These are phyloP conservation scores for Acanthamoeba quina DNA, from an alignment of 208 protist genomes.

Conservation along the genomic window DNA sequence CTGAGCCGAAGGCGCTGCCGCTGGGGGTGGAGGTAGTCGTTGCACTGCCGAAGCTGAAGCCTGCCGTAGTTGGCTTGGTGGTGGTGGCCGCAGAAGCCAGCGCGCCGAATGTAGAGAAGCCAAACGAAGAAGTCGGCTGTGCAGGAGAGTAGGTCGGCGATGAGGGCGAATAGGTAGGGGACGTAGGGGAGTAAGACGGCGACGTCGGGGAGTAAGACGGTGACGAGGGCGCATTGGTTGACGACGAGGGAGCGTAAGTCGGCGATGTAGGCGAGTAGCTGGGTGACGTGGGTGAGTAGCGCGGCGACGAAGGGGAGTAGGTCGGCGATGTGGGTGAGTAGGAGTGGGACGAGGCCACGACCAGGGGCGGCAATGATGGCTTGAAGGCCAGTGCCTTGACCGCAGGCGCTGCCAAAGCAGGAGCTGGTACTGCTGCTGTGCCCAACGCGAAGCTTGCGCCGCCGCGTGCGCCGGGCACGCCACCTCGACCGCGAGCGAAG, in stretches of 20 bases:
- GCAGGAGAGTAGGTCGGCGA: no score
- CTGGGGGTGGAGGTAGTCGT: background rate
- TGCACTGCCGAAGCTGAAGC: background rate
- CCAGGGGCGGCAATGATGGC: no score
- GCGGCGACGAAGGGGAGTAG: background rate
- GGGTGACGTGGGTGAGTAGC: background rate
- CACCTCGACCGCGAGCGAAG: no score
- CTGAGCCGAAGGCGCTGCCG: background rate
- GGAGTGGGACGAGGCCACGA: background rate
- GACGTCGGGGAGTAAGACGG: background rate
- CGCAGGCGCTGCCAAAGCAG: no score
- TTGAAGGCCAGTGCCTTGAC: no score
- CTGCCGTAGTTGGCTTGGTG: background rate
- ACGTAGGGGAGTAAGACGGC: background rate
- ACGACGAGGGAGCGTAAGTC: background rate
- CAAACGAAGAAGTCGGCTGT: background rate
- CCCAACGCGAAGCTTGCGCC: no score
- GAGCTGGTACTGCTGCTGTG: no score
- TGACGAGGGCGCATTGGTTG: background rate
- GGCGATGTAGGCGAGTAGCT: background rate
- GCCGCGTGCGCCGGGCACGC: no score
- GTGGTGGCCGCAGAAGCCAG: background rate
- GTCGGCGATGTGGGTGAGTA: constrained; percentile 17
- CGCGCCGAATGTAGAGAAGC: background rate
- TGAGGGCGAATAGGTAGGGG: background rate